Conservation (phyloP, 306 rosid genomes). For the Quercus cerris region DNA sequence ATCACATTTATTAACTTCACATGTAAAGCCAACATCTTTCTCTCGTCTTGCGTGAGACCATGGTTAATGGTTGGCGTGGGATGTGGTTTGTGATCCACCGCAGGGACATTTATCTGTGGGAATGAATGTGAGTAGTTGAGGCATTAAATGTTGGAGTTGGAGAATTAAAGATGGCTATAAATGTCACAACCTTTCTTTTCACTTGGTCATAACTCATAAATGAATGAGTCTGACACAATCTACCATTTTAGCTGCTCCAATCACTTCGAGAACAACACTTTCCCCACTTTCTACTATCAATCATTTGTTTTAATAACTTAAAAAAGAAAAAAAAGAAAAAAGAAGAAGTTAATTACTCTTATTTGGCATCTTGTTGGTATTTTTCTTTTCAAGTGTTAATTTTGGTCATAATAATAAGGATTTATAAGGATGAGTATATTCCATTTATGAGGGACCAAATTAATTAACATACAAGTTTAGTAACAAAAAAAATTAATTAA, state of each 20-base stretch:
- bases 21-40: slow-evolving; percentile 3
- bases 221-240: neutral
- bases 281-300: neutral
- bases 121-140: slow-evolving; percentile 23
- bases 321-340: too few species aligned
- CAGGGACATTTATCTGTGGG: neutral
- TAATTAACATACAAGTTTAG: too few species aligned
- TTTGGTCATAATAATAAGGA: too few species aligned
- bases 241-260: neutral
- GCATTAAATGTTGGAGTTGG: neutral
- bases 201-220: neutral
- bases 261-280: neutral
- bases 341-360: neutral
- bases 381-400: too few species aligned
- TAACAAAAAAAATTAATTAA: too few species aligned
- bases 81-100: neutral
- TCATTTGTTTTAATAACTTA: too few species aligned
- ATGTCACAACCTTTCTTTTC: neutral
- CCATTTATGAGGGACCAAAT: too few species aligned
- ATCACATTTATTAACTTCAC: slow-evolving; percentile 44
- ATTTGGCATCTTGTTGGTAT: too few species aligned
- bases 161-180: slow-evolving; percentile 2
- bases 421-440: too few species aligned
- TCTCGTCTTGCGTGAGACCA: neutral
- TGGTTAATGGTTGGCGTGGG: too few species aligned